Conservation (phyloP, 2,329 filamentous ascomycete genomes). For the Trichoderma gracile region DNA sequence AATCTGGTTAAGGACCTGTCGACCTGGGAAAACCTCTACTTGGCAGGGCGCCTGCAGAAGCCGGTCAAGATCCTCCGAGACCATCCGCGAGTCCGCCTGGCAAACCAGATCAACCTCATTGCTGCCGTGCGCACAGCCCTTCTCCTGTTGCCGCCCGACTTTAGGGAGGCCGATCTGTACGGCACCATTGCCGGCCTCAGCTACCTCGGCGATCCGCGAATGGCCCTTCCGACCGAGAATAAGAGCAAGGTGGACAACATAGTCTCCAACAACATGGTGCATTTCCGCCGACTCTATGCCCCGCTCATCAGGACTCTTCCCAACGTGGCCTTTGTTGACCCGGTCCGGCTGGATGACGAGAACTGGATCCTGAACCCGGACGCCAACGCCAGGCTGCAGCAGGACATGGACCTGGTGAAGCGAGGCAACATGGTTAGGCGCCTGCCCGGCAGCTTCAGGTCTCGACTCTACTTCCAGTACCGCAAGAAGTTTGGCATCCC, state of each 20-base stretch:
- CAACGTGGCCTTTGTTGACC: slow-evolving; percentile 75
- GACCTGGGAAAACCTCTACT: slow-evolving; percentile 91
- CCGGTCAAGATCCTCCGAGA: slow-evolving; percentile 97
- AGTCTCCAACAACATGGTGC: slow-evolving; percentile 83
- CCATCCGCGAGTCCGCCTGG: slow-evolving; percentile 85
- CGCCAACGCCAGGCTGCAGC: slow-evolving; percentile 68
- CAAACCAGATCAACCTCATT: slow-evolving; percentile 93
- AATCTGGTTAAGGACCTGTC: slow-evolving; percentile 84
- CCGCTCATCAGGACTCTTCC: slow-evolving; percentile 87
- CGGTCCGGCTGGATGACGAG: slow-evolving; percentile 43
- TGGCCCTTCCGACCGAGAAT: slow-evolving; percentile 87
- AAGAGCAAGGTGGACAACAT: slow-evolving; percentile 93
- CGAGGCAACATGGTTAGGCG: slow-evolving; percentile 96
- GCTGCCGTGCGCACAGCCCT: slow-evolving; percentile 89
- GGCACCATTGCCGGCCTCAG: slow-evolving; percentile 88
- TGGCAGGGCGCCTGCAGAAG: slow-evolving; percentile 95
- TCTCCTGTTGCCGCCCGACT: slow-evolving; percentile 77
- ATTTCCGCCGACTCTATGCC: slow-evolving; percentile 89
- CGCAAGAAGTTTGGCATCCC: slow-evolving; percentile 88
- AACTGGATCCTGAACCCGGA: slow-evolving; percentile 46
- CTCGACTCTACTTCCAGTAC: slow-evolving; percentile 91
- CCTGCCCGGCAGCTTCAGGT: slow-evolving; percentile 80
- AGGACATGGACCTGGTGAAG: slow-evolving; percentile 90
- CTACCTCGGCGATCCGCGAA: slow-evolving; percentile 95
- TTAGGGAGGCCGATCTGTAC: slow-evolving; percentile 87